A percentile compares a stretch with the other conserved stretches of the same genome.
Conservation (phyloP, 2,329 filamentous ascomycete species). For the Pseudocercospora fuligena region DNA sequence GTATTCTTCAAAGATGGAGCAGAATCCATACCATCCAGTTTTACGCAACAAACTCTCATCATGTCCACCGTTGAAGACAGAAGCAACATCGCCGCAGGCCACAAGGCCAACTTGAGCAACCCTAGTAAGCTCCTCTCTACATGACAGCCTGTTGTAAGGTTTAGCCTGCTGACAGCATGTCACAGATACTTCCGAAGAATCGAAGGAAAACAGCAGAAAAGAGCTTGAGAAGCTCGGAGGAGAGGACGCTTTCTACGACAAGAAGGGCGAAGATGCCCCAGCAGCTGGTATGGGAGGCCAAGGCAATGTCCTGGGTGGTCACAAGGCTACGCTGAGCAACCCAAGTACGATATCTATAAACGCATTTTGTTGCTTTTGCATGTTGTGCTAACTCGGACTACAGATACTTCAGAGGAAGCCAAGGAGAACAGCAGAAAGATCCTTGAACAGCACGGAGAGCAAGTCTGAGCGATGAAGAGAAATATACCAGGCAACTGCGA, state of each 20-base stretch:
- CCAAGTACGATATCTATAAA: conserved; percentile 26
- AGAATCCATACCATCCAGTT: neutral
- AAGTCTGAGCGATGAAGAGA: neutral
- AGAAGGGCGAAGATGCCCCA: conserved; percentile 19
- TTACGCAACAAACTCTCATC: neutral
- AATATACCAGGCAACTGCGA: too few species aligned
- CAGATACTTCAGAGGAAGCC: conserved; percentile 57
- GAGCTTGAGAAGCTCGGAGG: conserved; percentile 56
- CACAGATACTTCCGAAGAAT: conserved; percentile 56
- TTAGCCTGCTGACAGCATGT: neutral
- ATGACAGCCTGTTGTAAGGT: neutral
- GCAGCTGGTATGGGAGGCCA: conserved; percentile 12
- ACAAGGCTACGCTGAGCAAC: conserved; percentile 61
- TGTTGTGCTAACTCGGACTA: neutral
- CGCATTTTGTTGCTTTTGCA: too few species aligned
- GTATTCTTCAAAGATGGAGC: neutral
- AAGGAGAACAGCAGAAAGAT: conserved; percentile 60
- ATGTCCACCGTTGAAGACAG: conserved; percentile 27
- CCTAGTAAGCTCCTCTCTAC: conserved; percentile 44
- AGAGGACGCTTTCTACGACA: conserved; percentile 29
- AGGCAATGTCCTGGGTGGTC: conserved; percentile 56
- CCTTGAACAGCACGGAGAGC: conserved; percentile 29
- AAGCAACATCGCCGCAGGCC: conserved; percentile 57
- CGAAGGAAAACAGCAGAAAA: conserved; percentile 60
- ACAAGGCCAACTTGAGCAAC: conserved; percentile 65